Evolutionary conservation across 2,329 filamentous ascomycete species (phyloP), one percentile per base, ranked within the genome.

Genomic region (Colletotrichum sp.): DNA sequence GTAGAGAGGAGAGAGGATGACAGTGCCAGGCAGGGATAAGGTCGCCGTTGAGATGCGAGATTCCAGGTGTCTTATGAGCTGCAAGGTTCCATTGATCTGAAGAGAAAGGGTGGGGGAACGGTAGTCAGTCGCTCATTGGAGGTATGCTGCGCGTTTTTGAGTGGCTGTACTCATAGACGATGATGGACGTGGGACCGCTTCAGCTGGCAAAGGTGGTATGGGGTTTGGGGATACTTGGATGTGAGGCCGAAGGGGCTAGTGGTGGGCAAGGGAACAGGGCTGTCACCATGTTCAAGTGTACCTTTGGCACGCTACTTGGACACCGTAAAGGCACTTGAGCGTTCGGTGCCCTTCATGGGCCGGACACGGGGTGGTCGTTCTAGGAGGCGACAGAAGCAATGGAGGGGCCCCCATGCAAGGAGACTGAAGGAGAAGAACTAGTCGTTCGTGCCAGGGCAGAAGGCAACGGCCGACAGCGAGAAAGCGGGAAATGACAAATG

Each of bases 1-100:
- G 59, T 28, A 60, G 55, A 67, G 63, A 52, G 26, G 36, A 63
- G 57, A 63, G 59, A 68, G 44, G 44, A 65, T 49, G 39, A 16
- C 39, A 69, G 59, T 49, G 36, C 30, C 57, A 63, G 67, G 62
- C 72, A 78, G 69, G 77, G 77, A 78, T 76, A 74, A 21, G 44
- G 64, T 8, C 64, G 59, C 72, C 69, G 77, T 78, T 78, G 72
- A 69, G 76, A 76, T 78, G 76, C 76, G 72, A 76, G 72, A 76
- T 77, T 78, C 75, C 77, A 78, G 63, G 63, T 74, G 71, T 77
- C 77, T 77, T 78, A 71, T 74, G 70, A 71, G 59, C 75, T 77
- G 70, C 77, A 78, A 77, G 77, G 74, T 64, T 77, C 59, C 65
- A 70, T 68, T 77, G 69, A 77, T 77, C 62, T 73, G 57, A 63